Base-by-base conservation (phyloP, 148 eudicot genomes). In the Vaccinium darrowii region DNA sequence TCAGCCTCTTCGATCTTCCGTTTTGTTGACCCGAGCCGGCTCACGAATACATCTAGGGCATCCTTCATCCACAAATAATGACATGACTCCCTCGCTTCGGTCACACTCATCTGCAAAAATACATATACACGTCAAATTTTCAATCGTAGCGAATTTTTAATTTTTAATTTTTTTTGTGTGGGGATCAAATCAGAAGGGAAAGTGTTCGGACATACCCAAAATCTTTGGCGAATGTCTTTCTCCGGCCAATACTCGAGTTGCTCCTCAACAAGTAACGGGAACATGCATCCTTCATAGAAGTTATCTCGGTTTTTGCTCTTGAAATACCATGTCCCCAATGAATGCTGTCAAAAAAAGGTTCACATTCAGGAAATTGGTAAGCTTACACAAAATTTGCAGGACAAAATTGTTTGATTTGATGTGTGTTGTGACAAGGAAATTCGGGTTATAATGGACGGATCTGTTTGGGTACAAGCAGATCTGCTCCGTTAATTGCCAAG, bases 211-310 rank as follows among this genome's bases (percentile, higher is more conserved):
- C 91, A 1, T 85, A 93, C 96, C 96, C 94, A 93, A 73, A 33
- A 58, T 78, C 96, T 87, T 80, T 87, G 87, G 18, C 96, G 90
- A 0, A 84, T 27, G 63, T 78, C 86, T 73, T 85, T 88, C 80
- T 92, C 95, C 0, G 95, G 93, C 95, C 95, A 92, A 39, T 84
- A 82, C 16, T 91, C 93, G 49, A 91, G 90, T 84, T 92, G 91
- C 85, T 92, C 85, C 13, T 89, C 85, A 3, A 92, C 93, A 19
- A 88, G 91, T 87, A 92, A 89, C 0, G 94, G 88, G 83, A 91
- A 92, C 92, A 92, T 91, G 85, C 75, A 51, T 10, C 93, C 92
- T 77, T 92, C 91, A 69, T 88, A 89, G 25, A 74, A 84, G 7
- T 69, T 82, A n/a, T 84, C 93, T 7, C 62, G 84, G 82, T 87